These are phyloP conservation scores for Coniferiporia weirii DNA, from an alignment of 1,284 basidiomycete species.

Conservation along the genomic window DNA sequence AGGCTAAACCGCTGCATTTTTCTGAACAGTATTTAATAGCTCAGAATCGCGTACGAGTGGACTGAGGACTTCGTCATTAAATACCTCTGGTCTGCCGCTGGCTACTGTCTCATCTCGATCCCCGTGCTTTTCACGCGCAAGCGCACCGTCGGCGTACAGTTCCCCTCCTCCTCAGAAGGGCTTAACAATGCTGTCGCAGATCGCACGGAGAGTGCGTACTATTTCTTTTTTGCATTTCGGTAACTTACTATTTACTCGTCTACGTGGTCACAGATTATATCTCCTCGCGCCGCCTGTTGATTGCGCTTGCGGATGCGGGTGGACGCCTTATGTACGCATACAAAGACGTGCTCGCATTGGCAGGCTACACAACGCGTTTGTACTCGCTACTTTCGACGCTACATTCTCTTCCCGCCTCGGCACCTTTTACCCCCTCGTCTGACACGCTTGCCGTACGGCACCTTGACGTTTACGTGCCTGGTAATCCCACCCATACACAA, in stretches of 20 bases:
- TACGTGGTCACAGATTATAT: conserved; percentile 68
- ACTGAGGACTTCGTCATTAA: conserved; percentile 94
- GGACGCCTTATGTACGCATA: conserved; percentile 90
- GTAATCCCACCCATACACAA: conserved; percentile 10
- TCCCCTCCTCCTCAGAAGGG: conserved; percentile 14
- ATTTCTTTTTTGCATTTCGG: conserved; percentile 12
- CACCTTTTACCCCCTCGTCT: conserved; percentile 32
- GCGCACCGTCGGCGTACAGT: conserved; percentile 41
- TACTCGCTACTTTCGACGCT: conserved; percentile 86
- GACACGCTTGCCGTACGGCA: conserved; percentile 54
- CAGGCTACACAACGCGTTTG: conserved; percentile 86
- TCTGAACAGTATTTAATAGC: background rate
- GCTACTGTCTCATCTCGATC: conserved; percentile 85
- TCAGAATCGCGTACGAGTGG: conserved; percentile 82
- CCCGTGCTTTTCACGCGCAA: conserved; percentile 69
- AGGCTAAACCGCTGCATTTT: background rate
- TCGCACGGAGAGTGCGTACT: conserved; percentile 57
- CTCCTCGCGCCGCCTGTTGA: conserved; percentile 86
- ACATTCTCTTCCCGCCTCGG: conserved; percentile 61
- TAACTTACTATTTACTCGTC: conserved; percentile 1
- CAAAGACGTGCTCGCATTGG: conserved; percentile 89
- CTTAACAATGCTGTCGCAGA: conserved; percentile 41
- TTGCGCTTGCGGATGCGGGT: conserved; percentile 93
- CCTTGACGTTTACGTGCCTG: conserved; percentile 76
- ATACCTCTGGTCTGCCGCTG: conserved; percentile 89